These are phyloP conservation scores for Nicotiana tomentosiformis DNA, from an alignment of 257 asterid species.

Conservation along the genomic window DNA sequence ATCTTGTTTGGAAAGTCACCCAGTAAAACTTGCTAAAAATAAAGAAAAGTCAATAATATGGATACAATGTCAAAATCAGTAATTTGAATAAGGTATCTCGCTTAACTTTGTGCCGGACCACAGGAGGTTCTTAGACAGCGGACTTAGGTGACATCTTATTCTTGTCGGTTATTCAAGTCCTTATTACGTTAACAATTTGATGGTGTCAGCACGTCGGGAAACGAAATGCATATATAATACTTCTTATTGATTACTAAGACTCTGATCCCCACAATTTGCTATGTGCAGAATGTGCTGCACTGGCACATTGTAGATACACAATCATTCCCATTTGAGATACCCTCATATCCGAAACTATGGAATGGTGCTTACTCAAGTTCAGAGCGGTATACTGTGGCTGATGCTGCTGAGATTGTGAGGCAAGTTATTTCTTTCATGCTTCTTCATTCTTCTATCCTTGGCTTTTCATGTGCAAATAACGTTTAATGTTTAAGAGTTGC, in stretches of 20 bases:
- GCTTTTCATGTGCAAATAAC: background rate
- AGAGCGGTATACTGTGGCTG: conserved; percentile 70
- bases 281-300: conserved; percentile 80
- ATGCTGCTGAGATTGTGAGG: conserved; percentile 81
- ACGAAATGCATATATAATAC: background rate
- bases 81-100: background rate
- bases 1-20: background rate
- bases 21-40: background rate
- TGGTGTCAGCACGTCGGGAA: background rate
- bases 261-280: background rate
- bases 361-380: conserved; percentile 61
- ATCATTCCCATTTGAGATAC: conserved; percentile 91
- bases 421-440: conserved; percentile 29
- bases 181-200: background rate
- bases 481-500: conserved; percentile 14
- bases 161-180: background rate
- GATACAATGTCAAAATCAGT: background rate
- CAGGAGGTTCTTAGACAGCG: background rate
- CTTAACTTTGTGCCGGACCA: background rate
- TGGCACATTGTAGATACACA: conserved; percentile 97
- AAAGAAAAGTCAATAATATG: background rate
- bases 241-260: background rate
- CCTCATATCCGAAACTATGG: conserved; percentile 88
- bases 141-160: background rate
- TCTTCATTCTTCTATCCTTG: background rate